Evolutionary conservation across 768 basidiomycete genomes (phyloP).

Genomic region (Leucocoprinus birnbaumii): DNA sequence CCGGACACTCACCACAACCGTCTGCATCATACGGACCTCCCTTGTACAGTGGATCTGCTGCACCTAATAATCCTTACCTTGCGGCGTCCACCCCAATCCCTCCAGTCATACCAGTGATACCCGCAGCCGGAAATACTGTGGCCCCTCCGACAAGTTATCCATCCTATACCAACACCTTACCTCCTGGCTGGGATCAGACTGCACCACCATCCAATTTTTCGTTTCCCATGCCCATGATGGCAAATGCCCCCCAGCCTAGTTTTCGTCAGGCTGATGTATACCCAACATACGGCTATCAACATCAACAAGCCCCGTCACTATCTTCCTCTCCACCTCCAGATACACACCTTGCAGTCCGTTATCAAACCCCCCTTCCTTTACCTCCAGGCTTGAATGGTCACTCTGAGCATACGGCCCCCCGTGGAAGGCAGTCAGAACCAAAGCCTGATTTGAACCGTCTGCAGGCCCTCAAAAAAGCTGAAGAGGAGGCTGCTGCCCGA

Average conservation of each 20-base stretch:
- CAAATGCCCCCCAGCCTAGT: conserved; percentile 13
- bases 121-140: neutral
- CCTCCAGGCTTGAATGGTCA: conserved; percentile 29
- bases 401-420: conserved; percentile 6
- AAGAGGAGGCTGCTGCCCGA: conserved; percentile 34
- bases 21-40: too few relatives aligned
- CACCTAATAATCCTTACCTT: conserved; percentile 16
- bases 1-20: neutral
- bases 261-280: conserved; percentile 7
- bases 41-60: neutral
- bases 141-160: neutral
- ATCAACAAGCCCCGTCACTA: neutral
- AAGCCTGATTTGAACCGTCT: conserved; percentile 29
- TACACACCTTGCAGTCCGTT: conserved; percentile 43
- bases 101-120: conserved; percentile 14
- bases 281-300: conserved; percentile 4
- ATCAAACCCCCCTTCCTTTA: conserved; percentile 52
- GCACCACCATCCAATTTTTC: conserved; percentile 17
- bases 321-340: conserved; percentile 19
- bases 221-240: conserved; percentile 31
- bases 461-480: conserved; percentile 30
- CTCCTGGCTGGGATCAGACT: conserved; percentile 7
- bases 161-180: neutral
- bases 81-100: conserved; percentile 10
- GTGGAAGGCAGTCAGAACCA: conserved; percentile 15